Percentiles rank a stretch among this genome's conserved stretches.
These are phyloP conservation scores for Aspergillus sp. DNA, from an alignment of 2,329 filamentous ascomycete species.

Conservation along the genomic window DNA sequence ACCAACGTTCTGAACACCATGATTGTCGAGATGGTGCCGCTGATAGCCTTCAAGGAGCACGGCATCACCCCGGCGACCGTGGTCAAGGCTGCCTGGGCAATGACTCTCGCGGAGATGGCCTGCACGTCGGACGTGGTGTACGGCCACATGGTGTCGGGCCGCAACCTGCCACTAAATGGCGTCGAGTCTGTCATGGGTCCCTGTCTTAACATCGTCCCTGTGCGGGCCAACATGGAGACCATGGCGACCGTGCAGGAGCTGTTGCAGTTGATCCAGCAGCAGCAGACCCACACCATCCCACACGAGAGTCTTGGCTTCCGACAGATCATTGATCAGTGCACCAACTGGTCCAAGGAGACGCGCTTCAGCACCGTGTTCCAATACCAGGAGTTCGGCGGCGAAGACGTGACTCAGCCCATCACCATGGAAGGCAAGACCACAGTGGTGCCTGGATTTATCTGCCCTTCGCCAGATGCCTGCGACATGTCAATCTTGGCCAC, in stretches of 20 bases:
- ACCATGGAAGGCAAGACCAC: conserved; percentile 8
- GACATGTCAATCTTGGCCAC: conserved; percentile 14
- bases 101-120: conserved; percentile 54
- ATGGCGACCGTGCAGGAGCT: conserved; percentile 43
- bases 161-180: conserved; percentile 43
- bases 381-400: conserved; percentile 42
- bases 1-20: conserved; percentile 13
- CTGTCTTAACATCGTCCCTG: conserved; percentile 29
- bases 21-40: conserved; percentile 4
- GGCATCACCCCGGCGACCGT: conserved; percentile 40
- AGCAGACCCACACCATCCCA: conserved; percentile 49
- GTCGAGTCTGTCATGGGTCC: conserved; percentile 26
- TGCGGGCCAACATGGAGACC: conserved; percentile 18
- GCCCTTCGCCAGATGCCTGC: conserved; percentile 12
- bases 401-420: conserved; percentile 11
- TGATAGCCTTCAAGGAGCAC: conserved; percentile 9
- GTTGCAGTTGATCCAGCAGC: conserved; percentile 50
- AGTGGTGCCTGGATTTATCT: conserved; percentile 13
- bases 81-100: conserved; percentile 59
- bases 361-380: conserved; percentile 57
- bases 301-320: conserved; percentile 54
- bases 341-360: conserved; percentile 55
- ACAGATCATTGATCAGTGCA: conserved; percentile 56
- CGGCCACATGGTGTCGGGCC: conserved; percentile 54
- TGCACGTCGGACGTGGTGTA: conserved; percentile 56